Conservation (phyloP, 306 rosid genomes). For the Glycine latifolia region DNA sequence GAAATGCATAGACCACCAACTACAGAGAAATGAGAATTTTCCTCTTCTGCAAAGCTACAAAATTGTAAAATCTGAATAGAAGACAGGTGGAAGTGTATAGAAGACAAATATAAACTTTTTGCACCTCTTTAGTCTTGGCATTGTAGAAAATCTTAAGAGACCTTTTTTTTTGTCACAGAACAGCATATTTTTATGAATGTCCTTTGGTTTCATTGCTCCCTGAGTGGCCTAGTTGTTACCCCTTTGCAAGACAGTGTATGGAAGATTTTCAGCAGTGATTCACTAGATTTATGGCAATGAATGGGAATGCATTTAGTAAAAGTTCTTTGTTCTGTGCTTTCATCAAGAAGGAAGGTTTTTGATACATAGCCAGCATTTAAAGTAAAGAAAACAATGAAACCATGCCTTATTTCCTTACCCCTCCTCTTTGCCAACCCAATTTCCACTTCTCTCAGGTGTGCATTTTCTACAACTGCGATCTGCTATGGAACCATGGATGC, state of each 20-base stretch:
- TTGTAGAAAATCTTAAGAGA: background rate
- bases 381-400: no score
- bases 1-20: constrained; percentile 1
- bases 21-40: constrained; percentile 46
- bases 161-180: background rate
- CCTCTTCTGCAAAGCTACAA: constrained; percentile 65
- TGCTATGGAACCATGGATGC: no score
- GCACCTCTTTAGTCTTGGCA: background rate
- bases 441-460: no score
- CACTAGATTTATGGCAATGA: background rate
- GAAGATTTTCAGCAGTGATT: constrained; percentile 3
- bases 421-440: no score
- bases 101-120: background rate
- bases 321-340: no score
- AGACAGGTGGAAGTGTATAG: constrained; percentile 29
- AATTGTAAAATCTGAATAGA: constrained; percentile 39
- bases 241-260: background rate
- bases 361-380: no score
- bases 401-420: no score
- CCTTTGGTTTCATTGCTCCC: background rate
- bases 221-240: no score
- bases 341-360: no score
- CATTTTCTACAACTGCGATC: no score
- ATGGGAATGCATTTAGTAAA: no score
- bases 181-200: background rate